Conservation (phyloP, 2,329 filamentous ascomycete genomes). For the Verticillium klebahnii region DNA sequence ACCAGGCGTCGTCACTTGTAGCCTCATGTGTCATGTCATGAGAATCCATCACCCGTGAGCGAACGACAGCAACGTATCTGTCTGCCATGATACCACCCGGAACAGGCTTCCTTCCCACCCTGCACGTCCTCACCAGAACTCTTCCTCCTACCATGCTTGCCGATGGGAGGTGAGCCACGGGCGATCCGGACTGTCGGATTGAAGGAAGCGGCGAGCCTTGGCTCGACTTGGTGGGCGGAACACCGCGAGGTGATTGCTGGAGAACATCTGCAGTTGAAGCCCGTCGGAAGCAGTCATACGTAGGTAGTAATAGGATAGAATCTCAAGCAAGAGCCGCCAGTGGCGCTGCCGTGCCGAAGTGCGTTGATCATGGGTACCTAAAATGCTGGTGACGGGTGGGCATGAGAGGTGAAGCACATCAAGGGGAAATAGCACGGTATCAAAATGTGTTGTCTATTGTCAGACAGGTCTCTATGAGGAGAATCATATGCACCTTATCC, state of each 20-base stretch:
- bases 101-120: too few species aligned
- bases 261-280: constrained; percentile 1
- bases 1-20: too few species aligned
- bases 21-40: too few species aligned
- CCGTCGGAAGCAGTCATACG: background rate
- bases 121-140: too few species aligned
- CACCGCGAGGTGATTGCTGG: constrained; percentile 4
- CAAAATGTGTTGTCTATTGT: background rate
- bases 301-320: constrained; percentile 6
- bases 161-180: too few species aligned
- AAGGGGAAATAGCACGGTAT: background rate
- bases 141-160: too few species aligned
- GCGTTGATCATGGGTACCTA: background rate
- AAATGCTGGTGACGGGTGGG: background rate
- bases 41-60: too few species aligned
- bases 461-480: background rate
- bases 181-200: too few species aligned
- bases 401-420: background rate
- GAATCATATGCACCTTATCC: background rate
- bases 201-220: too few species aligned
- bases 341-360: background rate
- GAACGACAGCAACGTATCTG: too few species aligned
- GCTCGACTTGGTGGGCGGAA: background rate
- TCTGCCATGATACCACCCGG: too few species aligned
- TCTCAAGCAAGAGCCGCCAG: constrained; percentile 5